phyloP scores from a whole-genome alignment of 179 eudicot species.

The Sideroxylon spinosum region DNA sequence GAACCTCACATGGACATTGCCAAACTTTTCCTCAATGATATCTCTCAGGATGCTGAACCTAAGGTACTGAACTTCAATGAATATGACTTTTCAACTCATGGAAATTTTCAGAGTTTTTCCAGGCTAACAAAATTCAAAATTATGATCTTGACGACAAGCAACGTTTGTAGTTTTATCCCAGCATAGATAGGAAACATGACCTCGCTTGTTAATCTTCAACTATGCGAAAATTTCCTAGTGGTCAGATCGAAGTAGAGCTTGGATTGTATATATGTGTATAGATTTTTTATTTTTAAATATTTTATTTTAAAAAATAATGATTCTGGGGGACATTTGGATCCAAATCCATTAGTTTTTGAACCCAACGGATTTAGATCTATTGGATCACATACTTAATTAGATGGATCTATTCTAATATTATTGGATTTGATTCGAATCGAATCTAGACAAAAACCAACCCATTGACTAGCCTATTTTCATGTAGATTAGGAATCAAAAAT shows the following conservation, averaged over 20 bases:
- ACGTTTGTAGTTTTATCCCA: constrained; percentile 52
- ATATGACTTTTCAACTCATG: constrained; percentile 51
- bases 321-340: no score
- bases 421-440: no score
- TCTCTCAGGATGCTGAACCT: constrained; percentile 54
- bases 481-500: background rate
- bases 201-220: constrained; percentile 72
- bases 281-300: no score
- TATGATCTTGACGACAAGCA: constrained; percentile 56
- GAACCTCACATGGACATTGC: constrained; percentile 51
- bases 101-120: constrained; percentile 61
- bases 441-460: no score
- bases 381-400: no score
- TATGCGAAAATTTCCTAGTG: constrained; percentile 64
- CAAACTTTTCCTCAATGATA: constrained; percentile 55
- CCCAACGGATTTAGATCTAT: no score
- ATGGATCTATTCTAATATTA: no score
- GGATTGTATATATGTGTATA: no score
- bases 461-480: no score
- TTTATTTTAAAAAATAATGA: no score
- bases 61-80: constrained; percentile 66
- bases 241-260: constrained; percentile 60
- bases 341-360: no score
- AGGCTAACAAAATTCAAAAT: constrained; percentile 42
- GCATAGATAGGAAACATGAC: constrained; percentile 67